Conservation (phyloP, 352 stramenopile genomes). For the Pythium scleroteichum region DNA sequence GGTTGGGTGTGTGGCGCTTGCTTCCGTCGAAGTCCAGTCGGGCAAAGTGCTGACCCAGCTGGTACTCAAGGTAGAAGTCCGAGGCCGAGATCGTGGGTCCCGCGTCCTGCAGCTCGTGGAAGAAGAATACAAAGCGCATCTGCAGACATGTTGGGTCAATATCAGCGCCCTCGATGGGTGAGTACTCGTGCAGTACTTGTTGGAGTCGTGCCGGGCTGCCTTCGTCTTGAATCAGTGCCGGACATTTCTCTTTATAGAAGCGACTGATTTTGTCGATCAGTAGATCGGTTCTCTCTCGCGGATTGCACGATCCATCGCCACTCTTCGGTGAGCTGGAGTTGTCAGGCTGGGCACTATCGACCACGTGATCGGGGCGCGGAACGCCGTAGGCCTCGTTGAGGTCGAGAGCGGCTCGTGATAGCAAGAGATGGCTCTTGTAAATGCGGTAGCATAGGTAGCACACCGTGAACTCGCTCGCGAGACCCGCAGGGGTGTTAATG, state of each 20-base stretch:
- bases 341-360: background rate
- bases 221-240: constrained; percentile 16
- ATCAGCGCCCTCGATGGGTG: constrained; percentile 34
- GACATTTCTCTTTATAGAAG: constrained; percentile 19
- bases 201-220: constrained; percentile 9
- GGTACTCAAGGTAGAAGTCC: constrained; percentile 81
- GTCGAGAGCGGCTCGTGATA: constrained; percentile 49
- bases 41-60: constrained; percentile 62
- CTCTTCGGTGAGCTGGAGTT: too few relatives aligned
- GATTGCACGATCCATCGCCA: background rate
- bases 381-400: constrained; percentile 35
- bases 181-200: constrained; percentile 19
- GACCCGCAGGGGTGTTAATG: constrained; percentile 32
- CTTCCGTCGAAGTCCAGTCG: constrained; percentile 71
- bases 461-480: constrained; percentile 55
- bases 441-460: constrained; percentile 79
- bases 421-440: constrained; percentile 67
- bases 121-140: constrained; percentile 76
- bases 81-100: constrained; percentile 48
- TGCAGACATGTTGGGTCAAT: constrained; percentile 76
- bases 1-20: constrained; percentile 77
- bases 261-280: constrained; percentile 9
- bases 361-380: background rate
- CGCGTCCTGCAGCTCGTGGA: constrained; percentile 81
- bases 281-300: background rate